phyloP scores from a whole-genome alignment of 805 yeast species.

The Candida broadrunensis region DNA sequence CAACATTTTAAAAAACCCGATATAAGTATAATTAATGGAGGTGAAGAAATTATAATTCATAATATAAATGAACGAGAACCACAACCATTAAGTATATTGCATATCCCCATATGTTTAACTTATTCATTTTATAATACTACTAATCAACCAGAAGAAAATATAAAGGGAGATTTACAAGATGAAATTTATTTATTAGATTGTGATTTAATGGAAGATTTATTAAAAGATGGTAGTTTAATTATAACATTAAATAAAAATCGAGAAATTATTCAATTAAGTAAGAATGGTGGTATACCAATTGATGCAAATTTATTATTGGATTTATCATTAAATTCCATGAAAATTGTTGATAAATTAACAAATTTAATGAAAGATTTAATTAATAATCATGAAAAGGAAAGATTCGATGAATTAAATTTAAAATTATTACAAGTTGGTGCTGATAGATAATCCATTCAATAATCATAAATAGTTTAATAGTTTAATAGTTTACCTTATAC shows the following conservation, averaged over 20 bases:
- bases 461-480: slow-evolving; percentile 10
- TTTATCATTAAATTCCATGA: slow-evolving; percentile 64
- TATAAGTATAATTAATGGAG: slow-evolving; percentile 42
- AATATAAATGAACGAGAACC: slow-evolving; percentile 79
- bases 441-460: slow-evolving; percentile 16
- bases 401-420: slow-evolving; percentile 37
- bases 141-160: slow-evolving; percentile 57
- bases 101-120: slow-evolving; percentile 85
- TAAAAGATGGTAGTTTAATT: slow-evolving; percentile 77
- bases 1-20: slow-evolving; percentile 84
- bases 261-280: slow-evolving; percentile 85
- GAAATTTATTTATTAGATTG: slow-evolving; percentile 76
- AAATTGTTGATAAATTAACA: slow-evolving; percentile 61
- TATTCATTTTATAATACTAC: slow-evolving; percentile 79
- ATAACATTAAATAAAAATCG: slow-evolving; percentile 86
- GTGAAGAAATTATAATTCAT: slow-evolving; percentile 63
- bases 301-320: slow-evolving; percentile 68
- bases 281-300: slow-evolving; percentile 86
- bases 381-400: slow-evolving; percentile 48
- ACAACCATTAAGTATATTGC: slow-evolving; percentile 78
- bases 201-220: slow-evolving; percentile 67
- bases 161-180: slow-evolving; percentile 56
- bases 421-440: slow-evolving; percentile 37
- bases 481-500: background rate
- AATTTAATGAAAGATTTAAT: slow-evolving; percentile 57